phyloP scores from a whole-genome alignment of 139 green algal species.

The Klebsormidium nitens region DNA sequence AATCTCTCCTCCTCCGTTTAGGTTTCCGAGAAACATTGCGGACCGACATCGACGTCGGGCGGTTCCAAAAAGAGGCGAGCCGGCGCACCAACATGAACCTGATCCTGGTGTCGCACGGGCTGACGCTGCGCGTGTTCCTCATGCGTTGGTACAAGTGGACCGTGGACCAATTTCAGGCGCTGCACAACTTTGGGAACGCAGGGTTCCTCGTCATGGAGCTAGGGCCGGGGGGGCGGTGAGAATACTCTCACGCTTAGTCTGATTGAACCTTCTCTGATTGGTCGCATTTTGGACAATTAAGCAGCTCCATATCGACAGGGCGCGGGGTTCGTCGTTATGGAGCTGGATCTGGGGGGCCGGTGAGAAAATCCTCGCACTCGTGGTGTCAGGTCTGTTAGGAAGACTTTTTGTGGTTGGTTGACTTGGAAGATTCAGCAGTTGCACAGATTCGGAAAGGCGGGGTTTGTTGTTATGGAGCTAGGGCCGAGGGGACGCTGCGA shows the following conservation, averaged over 20 bases:
- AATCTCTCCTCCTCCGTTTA: not conserved
- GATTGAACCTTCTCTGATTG: not conserved
- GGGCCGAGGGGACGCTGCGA: slow-evolving; percentile 16
- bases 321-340: slow-evolving; percentile 15
- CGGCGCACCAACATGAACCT: slow-evolving; percentile 34
- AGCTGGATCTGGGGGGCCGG: not conserved
- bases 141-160: slow-evolving; percentile 56
- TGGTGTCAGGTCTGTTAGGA: slow-evolving; percentile 1
- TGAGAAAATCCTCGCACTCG: no score
- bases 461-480: slow-evolving; percentile 32
- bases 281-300: no score
- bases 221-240: slow-evolving; percentile 17
- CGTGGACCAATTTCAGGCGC: slow-evolving; percentile 41
- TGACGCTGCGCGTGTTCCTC: slow-evolving; percentile 51
- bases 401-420: not conserved
- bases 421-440: slow-evolving; percentile 39
- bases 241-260: no score
- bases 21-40: slow-evolving; percentile 47
- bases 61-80: slow-evolving; percentile 31
- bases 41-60: slow-evolving; percentile 45
- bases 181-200: slow-evolving; percentile 39
- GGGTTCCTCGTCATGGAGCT: slow-evolving; percentile 37
- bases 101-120: slow-evolving; percentile 46
- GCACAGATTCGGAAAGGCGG: slow-evolving; percentile 34
- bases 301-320: no score